A percentile compares a stretch with the other conserved stretches of the same genome.
Evolutionary conservation across 2,329 filamentous ascomycete genomes (phyloP).

Genomic region (Penicillium sumatraense): DNA sequence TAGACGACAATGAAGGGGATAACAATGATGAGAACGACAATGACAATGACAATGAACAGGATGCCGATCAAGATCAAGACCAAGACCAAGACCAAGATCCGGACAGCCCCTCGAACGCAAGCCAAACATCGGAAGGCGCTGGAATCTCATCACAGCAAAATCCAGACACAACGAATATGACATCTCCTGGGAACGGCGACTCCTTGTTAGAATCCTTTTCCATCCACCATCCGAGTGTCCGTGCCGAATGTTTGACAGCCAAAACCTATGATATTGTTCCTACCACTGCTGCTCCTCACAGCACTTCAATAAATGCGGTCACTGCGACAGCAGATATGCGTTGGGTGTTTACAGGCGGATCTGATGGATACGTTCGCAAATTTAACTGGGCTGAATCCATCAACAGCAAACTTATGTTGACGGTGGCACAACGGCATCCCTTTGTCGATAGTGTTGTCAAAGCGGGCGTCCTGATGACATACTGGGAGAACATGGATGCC

Average conservation of each 20-base stretch:
- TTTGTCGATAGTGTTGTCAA: slow-evolving; percentile 98
- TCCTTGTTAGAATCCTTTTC: slow-evolving; percentile 40
- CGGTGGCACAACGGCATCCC: slow-evolving; percentile 92
- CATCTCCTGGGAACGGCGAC: slow-evolving; percentile 49
- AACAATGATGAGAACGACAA: slow-evolving; percentile 43
- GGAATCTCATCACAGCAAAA: slow-evolving; percentile 48
- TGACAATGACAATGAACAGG: slow-evolving; percentile 39
- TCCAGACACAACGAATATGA: slow-evolving; percentile 51
- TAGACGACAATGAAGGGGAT: slow-evolving; percentile 45
- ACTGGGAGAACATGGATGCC: slow-evolving; percentile 97
- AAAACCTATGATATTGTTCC: slow-evolving; percentile 91
- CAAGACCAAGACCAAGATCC: slow-evolving; percentile 36
- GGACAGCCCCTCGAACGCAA: slow-evolving; percentile 45
- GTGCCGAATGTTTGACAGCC: slow-evolving; percentile 78
- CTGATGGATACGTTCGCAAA: slow-evolving; percentile 94
- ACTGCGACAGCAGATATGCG: slow-evolving; percentile 91
- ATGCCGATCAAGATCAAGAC: slow-evolving; percentile 22
- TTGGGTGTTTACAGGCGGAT: slow-evolving; percentile 92
- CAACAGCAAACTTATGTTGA: slow-evolving; percentile 90
- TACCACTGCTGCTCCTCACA: slow-evolving; percentile 93
- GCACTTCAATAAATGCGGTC: slow-evolving; percentile 92
- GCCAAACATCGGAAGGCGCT: slow-evolving; percentile 43
- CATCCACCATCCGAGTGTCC: slow-evolving; percentile 65
- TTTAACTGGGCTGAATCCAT: slow-evolving; percentile 95
- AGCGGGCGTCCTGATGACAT: slow-evolving; percentile 89